Conservation (phyloP, 495 filamentous ascomycete species). For the Xylaria grammica region DNA sequence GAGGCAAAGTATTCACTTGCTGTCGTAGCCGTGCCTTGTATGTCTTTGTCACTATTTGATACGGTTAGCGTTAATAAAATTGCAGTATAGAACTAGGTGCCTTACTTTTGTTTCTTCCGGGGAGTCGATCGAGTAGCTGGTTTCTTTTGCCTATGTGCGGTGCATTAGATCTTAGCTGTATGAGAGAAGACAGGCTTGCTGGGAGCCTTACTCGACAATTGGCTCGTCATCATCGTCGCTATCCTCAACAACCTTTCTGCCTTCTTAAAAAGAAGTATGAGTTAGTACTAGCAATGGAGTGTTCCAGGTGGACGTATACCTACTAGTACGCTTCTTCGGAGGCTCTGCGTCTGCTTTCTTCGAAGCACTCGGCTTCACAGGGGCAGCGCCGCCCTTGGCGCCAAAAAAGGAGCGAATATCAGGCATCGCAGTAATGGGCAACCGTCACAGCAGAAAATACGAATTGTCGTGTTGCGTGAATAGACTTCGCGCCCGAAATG, state of each 20-base stretch:
- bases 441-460: not conserved
- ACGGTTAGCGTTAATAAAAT: not conserved
- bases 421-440: slow-evolving; percentile 57
- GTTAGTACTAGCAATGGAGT: slow-evolving; percentile 26
- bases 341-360: slow-evolving; percentile 52
- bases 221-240: slow-evolving; percentile 71
- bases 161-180: slow-evolving; percentile 15
- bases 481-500: not conserved
- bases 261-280: slow-evolving; percentile 47
- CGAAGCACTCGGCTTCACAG: slow-evolving; percentile 49
- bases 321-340: slow-evolving; percentile 47
- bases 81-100: not conserved
- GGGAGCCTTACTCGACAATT: slow-evolving; percentile 41
- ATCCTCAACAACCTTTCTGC: slow-evolving; percentile 75
- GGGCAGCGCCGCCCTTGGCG: slow-evolving; percentile 56
- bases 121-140: slow-evolving; percentile 42
- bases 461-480: not conserved
- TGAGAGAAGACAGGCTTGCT: not conserved
- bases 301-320: slow-evolving; percentile 27
- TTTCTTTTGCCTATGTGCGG: slow-evolving; percentile 40
- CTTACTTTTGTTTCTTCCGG: slow-evolving; percentile 45
- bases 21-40: slow-evolving; percentile 51
- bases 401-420: slow-evolving; percentile 86
- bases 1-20: slow-evolving; percentile 57
- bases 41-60: slow-evolving; percentile 35